Evolutionary conservation across 163 green algal species (phyloP), one percentile per base, ranked within the genome.

Genomic region (Chloromonas sp.): DNA sequence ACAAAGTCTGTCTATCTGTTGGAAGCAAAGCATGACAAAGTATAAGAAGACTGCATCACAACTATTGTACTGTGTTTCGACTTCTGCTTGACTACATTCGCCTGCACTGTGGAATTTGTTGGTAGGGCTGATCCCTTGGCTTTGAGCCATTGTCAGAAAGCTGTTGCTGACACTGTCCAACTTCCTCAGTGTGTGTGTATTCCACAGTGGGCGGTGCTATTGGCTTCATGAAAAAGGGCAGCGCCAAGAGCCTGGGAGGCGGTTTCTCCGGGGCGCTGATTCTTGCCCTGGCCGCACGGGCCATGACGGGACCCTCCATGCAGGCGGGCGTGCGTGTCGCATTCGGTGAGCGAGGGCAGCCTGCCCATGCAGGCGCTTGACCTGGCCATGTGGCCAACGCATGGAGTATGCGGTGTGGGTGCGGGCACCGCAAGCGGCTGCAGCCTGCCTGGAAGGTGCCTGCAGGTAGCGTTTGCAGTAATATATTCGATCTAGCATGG

Each of bases 261-360:
- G 79, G 71, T 14, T 14, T 60, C 8, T 84, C 83, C 3, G 79
- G 81, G 1, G 79, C 83, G 3, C 71, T 86, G 58, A 86, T 89
- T 14, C 83, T 86, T 60, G 83, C 2, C 1, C 83, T 89, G 70
- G 83, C 78, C 57, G 86, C 79, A 2, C 83, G 86, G 0, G 79
- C 79, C 61, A 89, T 89, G 86, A 78, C 82, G 58, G 86, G 86
- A 14, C n/a, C 83, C 11, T 61, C 60, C 5, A 82, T 78, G 1
- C 11, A 15, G 83, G 83, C 76, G 1, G 71, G 81, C 0, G 86
- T 81, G 8, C 79, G 86, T 0, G 86, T 89, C 11, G 86, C 86
- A n/a, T 83, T 89, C 14, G 85, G 82, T 88, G 78, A 81, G 85
- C 77, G 70, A 3, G 3, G 36, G n/a, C 1, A 58, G 3, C 36